Evolutionary conservation across 768 basidiomycete species (phyloP), one percentile per base, ranked within the genome.

Genomic region (Auricularia sp.): DNA sequence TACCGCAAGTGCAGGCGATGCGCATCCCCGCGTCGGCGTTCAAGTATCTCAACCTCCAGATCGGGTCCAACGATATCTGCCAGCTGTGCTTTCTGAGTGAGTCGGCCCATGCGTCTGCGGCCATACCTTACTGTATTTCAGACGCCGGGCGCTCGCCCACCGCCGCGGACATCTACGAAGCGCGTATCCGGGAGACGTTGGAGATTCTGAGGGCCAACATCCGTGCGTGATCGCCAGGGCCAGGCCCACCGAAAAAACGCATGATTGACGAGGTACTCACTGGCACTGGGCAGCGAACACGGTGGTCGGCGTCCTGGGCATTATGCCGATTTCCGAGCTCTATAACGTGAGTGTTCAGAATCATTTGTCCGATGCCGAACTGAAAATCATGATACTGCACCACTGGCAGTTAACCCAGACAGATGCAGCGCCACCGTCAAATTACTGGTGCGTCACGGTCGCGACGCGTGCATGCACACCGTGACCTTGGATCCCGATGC

Each of bases 1-100:
- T 68, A 10, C 67, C 67, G 3, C 60, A 64, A 39, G 62, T 68
- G 18, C 44, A 56, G 34, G 47, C 60, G 11, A 56, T 60, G 36
- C 54, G 64, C 42, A 39, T 68, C 21, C 29, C 60, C 3, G 47
- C 47, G 21, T 59, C 56, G 8, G 23, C 18, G 33, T 64, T 64
- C 64, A 68, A 65, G 61, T 68, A 68, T 33, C 66, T 68, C 66
- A 68, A 63, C 51, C 63, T 68, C 39, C 67, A 68, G 58, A 62
- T 68, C 18, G 67, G 67, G 47, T 66, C 67, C 51, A 68, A 68
- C 36, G 67, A 68, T 23, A 66, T 68, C 4, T 68, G 67, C 35
- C 61, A 63, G 51, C 47, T 62, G 7, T 68, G 67, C 56, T 35
- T 61, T 16, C 63, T 33, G 8, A 6, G 29, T 35, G 29, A 29